These are phyloP conservation scores for Ensete glaucum DNA, from an alignment of 176 grass and related monocot species.

Conservation along the genomic window DNA sequence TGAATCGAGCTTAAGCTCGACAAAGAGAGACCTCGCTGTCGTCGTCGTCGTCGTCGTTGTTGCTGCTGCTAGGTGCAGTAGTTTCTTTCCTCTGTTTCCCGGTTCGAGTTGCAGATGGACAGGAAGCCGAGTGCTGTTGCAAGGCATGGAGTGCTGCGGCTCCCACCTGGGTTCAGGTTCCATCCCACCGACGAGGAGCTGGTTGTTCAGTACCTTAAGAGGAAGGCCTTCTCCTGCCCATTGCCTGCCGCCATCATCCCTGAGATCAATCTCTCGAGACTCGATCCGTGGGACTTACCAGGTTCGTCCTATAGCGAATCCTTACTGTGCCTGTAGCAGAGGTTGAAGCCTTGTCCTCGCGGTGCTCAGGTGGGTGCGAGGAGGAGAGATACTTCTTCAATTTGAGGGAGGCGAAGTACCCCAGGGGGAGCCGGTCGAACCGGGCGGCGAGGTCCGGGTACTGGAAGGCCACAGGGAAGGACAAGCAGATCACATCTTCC, in stretches of 20 bases:
- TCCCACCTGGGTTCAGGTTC: constrained; percentile 19
- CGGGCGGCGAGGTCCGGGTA: constrained; percentile 12
- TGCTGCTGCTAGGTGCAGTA: not conserved
- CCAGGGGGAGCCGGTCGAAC: constrained; percentile 10
- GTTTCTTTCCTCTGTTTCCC: not conserved
- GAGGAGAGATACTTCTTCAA: constrained; percentile 22
- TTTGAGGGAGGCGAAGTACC: constrained; percentile 13
- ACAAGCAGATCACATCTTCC: constrained; percentile 1
- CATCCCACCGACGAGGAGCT: constrained; percentile 17
- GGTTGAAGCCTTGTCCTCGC: no score
- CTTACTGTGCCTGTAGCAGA: no score
- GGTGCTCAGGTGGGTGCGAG: constrained; percentile 8
- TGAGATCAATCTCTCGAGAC: constrained; percentile 11
- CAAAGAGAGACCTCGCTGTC: no score
- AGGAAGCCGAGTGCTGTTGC: not conserved
- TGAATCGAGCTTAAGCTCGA: not conserved
- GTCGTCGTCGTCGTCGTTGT: no score
- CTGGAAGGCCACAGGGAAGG: constrained; percentile 26
- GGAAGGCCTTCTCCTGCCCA: constrained; percentile 11
- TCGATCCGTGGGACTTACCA: constrained; percentile 15
- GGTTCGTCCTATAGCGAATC: not conserved
- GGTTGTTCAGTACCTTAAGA: constrained; percentile 11
- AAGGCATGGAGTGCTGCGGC: not conserved
- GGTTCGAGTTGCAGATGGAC: not conserved
- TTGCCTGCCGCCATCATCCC: constrained; percentile 17